A percentile compares a stretch with the other conserved stretches of the same genome.
Evolutionary conservation across 495 filamentous ascomycete species (phyloP).

Genomic region (Daldinia childiae): DNA sequence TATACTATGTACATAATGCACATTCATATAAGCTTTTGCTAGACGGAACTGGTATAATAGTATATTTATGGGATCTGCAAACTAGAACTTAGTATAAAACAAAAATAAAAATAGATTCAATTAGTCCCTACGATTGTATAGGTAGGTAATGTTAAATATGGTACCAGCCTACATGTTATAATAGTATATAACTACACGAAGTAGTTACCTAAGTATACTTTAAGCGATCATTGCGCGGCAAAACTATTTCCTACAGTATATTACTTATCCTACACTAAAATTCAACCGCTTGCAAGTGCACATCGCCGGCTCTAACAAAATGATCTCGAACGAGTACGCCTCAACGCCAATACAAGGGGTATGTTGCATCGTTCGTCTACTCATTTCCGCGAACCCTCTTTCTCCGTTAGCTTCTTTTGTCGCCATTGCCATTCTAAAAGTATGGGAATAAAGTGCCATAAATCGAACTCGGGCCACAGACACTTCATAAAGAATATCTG

Average conservation of each 20-base stretch:
- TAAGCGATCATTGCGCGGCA: neutral
- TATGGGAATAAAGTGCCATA: slow-evolving; percentile 94
- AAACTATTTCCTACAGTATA: neutral
- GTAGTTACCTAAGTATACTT: neutral
- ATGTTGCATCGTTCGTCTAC: slow-evolving; percentile 12
- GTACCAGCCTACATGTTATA: neutral
- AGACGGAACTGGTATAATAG: too few species aligned
- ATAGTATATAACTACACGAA: too few species aligned
- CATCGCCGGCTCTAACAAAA: neutral
- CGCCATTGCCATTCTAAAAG: slow-evolving; percentile 90
- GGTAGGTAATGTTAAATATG: neutral
- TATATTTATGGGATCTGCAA: too few species aligned
- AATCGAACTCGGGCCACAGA: slow-evolving; percentile 95
- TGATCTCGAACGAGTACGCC: slow-evolving; percentile 12
- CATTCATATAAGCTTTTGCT: neutral
- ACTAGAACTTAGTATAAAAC: neutral
- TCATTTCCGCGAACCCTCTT: slow-evolving; percentile 51
- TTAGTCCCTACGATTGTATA: too few species aligned
- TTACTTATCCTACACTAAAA: slow-evolving; percentile 5
- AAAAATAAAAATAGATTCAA: neutral
- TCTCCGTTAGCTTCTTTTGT: slow-evolving; percentile 61
- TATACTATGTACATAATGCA: neutral
- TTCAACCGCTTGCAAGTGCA: neutral
- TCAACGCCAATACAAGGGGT: slow-evolving; percentile 30
- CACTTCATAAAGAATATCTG: slow-evolving; percentile 92